Evolutionary conservation across 2,329 filamentous ascomycete genomes (phyloP), one percentile per base, ranked within the genome.

Genomic region (Penicillium verrucosum): DNA sequence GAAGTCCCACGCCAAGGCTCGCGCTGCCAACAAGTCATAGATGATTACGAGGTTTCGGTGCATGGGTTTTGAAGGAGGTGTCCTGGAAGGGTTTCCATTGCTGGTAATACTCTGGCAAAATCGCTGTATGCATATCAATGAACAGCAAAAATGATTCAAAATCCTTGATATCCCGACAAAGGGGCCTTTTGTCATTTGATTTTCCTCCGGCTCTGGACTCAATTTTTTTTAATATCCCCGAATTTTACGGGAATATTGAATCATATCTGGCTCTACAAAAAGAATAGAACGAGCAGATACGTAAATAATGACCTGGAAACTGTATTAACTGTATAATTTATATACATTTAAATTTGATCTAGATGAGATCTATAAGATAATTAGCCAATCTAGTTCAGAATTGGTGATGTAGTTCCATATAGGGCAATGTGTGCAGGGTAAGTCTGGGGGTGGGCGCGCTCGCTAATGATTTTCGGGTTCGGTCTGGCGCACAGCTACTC

Each of bases 1-100:
- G 82, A 97, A 97, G 89, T 88, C 90, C 74, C 85, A 95, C 77
- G 90, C 92, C 77, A 96, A 96, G 87, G 83, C 96, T 81, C 89
- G 89, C 72, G 88, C 88, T 73, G 87, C 89, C 78, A 90, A 89
- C 78, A 90, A 89, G 76, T 78, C 70, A 67, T 72, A 71, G 66
- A 72, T 67, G 68, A 68, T 71, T 65, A 71, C 67, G 70, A 70
- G 68, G 70, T 69, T 66, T 72, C 68, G 70, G 72, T 74, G 73
- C 70, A 73, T 75, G 70, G 73, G 73, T 71, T 71, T 71, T 73
- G 72, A 75, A 67, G 69, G 73, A 71, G 71, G 70, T 73, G 67
- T 68, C 68, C 71, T 70, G 68, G 70, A 71, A 66, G 70, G 69
- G 68, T 72, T 72, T 69, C 65, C 67, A 63, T 69, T 68, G 68